Evolutionary conservation across 306 rosid species (phyloP).

Genomic region (Rubus parviflorus): DNA sequence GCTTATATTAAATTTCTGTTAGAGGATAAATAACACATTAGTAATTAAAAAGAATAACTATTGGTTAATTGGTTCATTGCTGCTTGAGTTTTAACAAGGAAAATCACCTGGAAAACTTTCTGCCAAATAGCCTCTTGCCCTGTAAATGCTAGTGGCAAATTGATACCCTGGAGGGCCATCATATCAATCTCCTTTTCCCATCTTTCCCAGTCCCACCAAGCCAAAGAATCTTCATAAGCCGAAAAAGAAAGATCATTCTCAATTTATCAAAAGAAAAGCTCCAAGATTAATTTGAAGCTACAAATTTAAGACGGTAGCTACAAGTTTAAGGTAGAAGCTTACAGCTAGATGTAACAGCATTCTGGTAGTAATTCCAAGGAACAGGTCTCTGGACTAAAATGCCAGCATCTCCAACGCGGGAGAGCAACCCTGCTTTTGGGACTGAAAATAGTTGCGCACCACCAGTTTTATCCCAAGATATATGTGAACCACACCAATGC

Average conservation of each 20-base stretch:
- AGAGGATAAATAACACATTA: conserved; percentile 28
- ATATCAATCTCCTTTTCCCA: conserved; percentile 96
- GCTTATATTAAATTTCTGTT: conserved; percentile 74
- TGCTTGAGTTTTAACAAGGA: not conserved
- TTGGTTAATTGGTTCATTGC: not conserved
- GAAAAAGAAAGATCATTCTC: conserved; percentile 25
- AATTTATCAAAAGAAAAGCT: conserved; percentile 10
- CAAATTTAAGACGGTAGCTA: not conserved
- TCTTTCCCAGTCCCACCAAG: conserved; percentile 97
- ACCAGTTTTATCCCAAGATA: conserved; percentile 94
- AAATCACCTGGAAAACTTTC: conserved; percentile 69
- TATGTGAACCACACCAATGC: conserved; percentile 70
- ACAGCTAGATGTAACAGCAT: conserved; percentile 94
- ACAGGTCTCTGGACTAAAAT: conserved; percentile 60
- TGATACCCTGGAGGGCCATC: conserved; percentile 95
- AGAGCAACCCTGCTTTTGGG: conserved; percentile 57
- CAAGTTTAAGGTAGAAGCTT: conserved; percentile 34
- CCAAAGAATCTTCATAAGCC: conserved; percentile 62
- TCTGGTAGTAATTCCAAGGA: conserved; percentile 90
- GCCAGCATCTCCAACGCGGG: conserved; percentile 49
- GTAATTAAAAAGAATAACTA: not conserved
- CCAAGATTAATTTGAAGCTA: conserved; percentile 25
- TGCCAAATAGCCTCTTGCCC: conserved; percentile 97
- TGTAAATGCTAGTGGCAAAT: conserved; percentile 82
- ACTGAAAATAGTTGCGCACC: conserved; percentile 66